A percentile compares a stretch with the other conserved stretches of the same genome.
These are phyloP conservation scores for Phytophthora pistaciae DNA, from an alignment of 352 stramenopile species.

Conservation along the genomic window DNA sequence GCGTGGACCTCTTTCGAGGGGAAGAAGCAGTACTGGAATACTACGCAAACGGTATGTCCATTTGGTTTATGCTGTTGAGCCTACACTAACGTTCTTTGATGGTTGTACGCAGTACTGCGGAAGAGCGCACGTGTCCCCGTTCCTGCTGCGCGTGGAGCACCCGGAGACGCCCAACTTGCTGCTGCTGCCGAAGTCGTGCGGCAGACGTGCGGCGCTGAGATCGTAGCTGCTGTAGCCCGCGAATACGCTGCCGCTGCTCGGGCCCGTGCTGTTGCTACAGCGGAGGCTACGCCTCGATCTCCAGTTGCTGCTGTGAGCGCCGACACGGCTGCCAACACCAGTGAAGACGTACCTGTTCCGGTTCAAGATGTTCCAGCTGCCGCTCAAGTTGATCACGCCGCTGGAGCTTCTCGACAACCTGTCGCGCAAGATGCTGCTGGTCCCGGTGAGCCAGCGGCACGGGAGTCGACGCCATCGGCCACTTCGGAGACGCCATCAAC, in stretches of 20 bases:
- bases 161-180: background rate
- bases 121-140: background rate
- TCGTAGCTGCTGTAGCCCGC: constrained; percentile 6
- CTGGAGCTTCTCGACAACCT: background rate
- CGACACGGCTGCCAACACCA: background rate
- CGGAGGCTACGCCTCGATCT: background rate
- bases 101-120: background rate
- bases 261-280: background rate
- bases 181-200: background rate
- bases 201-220: background rate
- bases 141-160: background rate
- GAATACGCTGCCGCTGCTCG: background rate
- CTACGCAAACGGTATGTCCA: constrained; percentile 11
- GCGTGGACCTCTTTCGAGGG: background rate
- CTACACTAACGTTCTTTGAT: background rate
- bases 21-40: background rate
- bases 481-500: too few relatives aligned
- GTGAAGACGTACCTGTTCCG: background rate
- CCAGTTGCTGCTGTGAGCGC: background rate
- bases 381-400: background rate
- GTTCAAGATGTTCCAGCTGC: background rate
- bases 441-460: too few relatives aligned
- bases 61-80: background rate
- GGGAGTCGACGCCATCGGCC: too few relatives aligned
- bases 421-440: background rate